A percentile compares a stretch with the other conserved stretches of the same genome.
These are phyloP conservation scores for Citrus inodora DNA, from an alignment of 345 rosid genomes.

Conservation along the genomic window DNA sequence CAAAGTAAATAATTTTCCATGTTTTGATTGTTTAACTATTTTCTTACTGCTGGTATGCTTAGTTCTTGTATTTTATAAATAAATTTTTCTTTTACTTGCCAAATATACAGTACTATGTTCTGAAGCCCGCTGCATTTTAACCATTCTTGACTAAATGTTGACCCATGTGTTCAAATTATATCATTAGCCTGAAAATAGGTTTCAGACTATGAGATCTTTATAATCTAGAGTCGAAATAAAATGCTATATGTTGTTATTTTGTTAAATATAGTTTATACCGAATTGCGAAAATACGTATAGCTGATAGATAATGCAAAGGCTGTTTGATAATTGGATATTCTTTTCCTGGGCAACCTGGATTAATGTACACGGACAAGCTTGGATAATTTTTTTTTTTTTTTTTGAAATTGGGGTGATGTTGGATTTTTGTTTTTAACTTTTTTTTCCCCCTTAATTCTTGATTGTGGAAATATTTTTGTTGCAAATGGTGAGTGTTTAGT, in stretches of 20 bases:
- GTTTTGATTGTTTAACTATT: neutral
- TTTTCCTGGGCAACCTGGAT: neutral
- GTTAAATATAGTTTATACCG: neutral
- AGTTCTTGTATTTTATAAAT: conserved; percentile 10
- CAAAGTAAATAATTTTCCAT: neutral
- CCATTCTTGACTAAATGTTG: neutral
- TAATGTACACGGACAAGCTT: neutral
- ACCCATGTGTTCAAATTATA: neutral
- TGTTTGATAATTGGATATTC: neutral
- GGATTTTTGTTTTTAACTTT: neutral
- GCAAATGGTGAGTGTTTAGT: neutral
- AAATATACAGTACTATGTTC: neutral
- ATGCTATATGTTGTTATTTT: neutral
- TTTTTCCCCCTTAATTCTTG: neutral
- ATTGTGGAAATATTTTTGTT: neutral
- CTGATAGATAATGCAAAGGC: neutral
- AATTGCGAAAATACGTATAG: neutral
- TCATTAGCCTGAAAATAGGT: neutral
- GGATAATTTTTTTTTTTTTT: neutral
- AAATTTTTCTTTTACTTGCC: neutral
- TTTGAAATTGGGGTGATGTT: neutral
- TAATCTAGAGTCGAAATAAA: neutral
- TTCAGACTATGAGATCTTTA: neutral
- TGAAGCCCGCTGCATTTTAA: neutral
- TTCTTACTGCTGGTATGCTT: neutral